Base-by-base conservation (phyloP, 192 early-diverging fungal species). In the Gigaspora rosea region DNA sequence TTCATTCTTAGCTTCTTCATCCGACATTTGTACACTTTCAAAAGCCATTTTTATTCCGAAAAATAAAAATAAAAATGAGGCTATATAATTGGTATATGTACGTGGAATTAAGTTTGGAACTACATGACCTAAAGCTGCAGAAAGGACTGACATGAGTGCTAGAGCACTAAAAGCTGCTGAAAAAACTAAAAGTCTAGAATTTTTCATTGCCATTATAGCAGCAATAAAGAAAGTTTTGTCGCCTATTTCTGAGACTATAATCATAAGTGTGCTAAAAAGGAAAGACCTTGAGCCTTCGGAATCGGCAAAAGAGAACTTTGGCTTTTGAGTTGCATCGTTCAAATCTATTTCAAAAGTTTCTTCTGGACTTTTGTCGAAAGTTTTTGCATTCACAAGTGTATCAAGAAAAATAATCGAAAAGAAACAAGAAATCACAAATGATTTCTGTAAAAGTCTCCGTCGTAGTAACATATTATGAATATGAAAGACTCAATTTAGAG, bases 221-320 rank as follows among this genome's bases (percentile, higher is more conserved):
- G 96, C 95, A 73, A 99, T 98, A 71, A 99, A 88, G 79, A 99
- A 99, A 18, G 97, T 99, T 84, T 99, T 99, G 90, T 99, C 97
- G 70, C 97, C 97, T 78, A 99, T 96, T 81, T 99, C 97, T 13
- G 95, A 96, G 51, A 97, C 92, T 20, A 97, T 85, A 57, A 97
- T 99, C 88, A 99, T 95, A 67, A 93, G 79, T 58, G 97, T 86
- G 12, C 90, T 91, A 11, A 90, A 48, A 41, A 91, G 64, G 58
- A 91, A 86, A 8, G 88, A 85, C 57, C 77, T 76, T n/a, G 72
- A 63, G 22, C 86, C 83, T 32, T 85, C 82, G 1, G 76, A 41
- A 52, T 71, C 71, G 22, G 82, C 11, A 35, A 49, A 9, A 33
- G 73, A 20, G 61, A 36, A 9, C 41, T 27, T 27, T 27, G 27